Evolutionary conservation across 768 basidiomycete species (phyloP).

Genomic region (Auricularia sp.): DNA sequence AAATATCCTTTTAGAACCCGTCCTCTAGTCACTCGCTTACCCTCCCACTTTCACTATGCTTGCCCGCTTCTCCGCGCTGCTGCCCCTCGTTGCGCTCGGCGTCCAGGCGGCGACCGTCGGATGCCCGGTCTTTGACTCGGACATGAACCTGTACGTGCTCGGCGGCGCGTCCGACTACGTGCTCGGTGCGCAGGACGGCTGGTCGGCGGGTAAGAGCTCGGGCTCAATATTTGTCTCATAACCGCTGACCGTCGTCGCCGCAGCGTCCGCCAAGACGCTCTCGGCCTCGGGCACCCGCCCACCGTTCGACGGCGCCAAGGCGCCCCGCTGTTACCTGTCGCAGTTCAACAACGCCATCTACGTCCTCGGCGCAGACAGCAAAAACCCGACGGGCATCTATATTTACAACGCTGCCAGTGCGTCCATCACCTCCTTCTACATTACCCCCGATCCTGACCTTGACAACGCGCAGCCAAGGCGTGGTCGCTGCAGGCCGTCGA

Average conservation of each 20-base stretch:
- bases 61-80: no score
- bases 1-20: no score
- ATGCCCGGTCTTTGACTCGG: slow-evolving; percentile 71
- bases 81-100: background rate
- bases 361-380: slow-evolving; percentile 65
- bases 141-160: slow-evolving; percentile 81
- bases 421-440: background rate
- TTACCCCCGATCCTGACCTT: background rate
- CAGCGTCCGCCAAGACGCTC: slow-evolving; percentile 23
- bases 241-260: background rate
- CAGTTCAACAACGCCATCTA: slow-evolving; percentile 84
- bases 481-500: slow-evolving; percentile 67
- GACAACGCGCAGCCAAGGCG: slow-evolving; percentile 31
- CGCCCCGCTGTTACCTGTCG: slow-evolving; percentile 47
- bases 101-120: background rate
- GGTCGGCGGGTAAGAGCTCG: slow-evolving; percentile 45
- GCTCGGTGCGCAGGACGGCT: slow-evolving; percentile 54
- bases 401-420: slow-evolving; percentile 58
- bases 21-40: no score
- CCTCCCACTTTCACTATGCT: no score
- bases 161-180: slow-evolving; percentile 79
- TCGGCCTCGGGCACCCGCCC: background rate
- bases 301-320: slow-evolving; percentile 52
- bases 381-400: slow-evolving; percentile 60
- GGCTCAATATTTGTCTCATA: background rate